A percentile compares a stretch with the other conserved stretches of the same genome.
phyloP scores from a whole-genome alignment of 2,329 filamentous ascomycete species.

The Talaromyces sp. region DNA sequence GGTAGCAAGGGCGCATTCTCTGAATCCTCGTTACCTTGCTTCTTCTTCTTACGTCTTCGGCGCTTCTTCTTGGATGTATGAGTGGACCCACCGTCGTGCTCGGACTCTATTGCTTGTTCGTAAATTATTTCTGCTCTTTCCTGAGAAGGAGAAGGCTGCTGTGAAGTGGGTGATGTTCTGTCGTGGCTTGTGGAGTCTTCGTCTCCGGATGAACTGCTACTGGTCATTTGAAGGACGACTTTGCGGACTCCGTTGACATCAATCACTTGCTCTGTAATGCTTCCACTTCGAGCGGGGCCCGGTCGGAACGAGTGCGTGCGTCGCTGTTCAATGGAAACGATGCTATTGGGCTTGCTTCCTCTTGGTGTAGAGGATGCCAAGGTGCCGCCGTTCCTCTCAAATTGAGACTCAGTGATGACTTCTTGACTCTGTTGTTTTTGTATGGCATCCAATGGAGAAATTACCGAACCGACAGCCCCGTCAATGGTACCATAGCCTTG shows the following conservation, averaged over 20 bases:
- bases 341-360: conserved; percentile 25
- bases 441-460: not conserved
- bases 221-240: conserved; percentile 68
- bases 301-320: conserved; percentile 37
- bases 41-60: conserved; percentile 27
- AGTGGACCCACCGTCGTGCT: conserved; percentile 5
- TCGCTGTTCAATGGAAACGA: conserved; percentile 23
- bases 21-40: conserved; percentile 3
- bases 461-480: not conserved
- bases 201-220: conserved; percentile 46
- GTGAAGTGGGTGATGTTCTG: not conserved
- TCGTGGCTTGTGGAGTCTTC: not conserved
- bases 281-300: conserved; percentile 64
- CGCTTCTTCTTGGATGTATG: conserved; percentile 25
- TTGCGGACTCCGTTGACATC: conserved; percentile 72
- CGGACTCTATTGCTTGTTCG: conserved; percentile 7
- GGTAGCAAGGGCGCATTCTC: conserved; percentile 25
- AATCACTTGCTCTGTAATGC: conserved; percentile 74
- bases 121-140: not conserved
- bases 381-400: conserved; percentile 2
- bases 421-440: not conserved
- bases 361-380: conserved; percentile 1
- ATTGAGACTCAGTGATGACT: conserved; percentile 26
- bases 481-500: conserved; percentile 16
- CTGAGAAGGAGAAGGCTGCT: not conserved